Percentiles rank a stretch among this genome's conserved stretches.
Evolutionary conservation across 345 rosid genomes (phyloP).

Genomic region (Murraya paniculata): DNA sequence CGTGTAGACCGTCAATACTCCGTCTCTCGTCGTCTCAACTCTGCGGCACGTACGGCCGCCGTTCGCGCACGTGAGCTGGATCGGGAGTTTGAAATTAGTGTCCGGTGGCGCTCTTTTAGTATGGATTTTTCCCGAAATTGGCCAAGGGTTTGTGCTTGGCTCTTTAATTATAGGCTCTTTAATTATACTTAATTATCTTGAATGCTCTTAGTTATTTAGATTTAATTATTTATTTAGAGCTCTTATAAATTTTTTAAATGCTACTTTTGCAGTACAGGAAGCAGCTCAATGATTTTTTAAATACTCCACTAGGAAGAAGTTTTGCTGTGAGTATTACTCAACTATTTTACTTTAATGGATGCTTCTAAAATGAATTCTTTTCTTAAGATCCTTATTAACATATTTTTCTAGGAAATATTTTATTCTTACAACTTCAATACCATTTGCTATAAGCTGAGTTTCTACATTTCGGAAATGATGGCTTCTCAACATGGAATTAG

Average conservation of each 20-base stretch:
- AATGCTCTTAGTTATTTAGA: neutral
- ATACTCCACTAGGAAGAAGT: conserved; percentile 76
- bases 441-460: neutral
- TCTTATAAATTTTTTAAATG: conserved; percentile 6
- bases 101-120: conserved; percentile 60
- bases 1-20: conserved; percentile 78
- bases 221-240: neutral
- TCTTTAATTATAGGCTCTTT: neutral
- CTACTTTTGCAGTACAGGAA: conserved; percentile 73
- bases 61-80: conserved; percentile 76
- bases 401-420: neutral
- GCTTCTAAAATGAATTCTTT: neutral
- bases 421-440: neutral
- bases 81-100: conserved; percentile 62
- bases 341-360: neutral
- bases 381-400: neutral
- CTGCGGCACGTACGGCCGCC: conserved; percentile 54
- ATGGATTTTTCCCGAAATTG: conserved; percentile 74
- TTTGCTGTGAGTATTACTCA: conserved; percentile 55
- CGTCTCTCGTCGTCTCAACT: conserved; percentile 57
- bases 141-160: conserved; percentile 61
- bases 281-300: conserved; percentile 61
- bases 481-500: neutral
- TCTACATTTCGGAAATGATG: neutral
- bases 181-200: neutral